These are phyloP conservation scores for Centaurea solstitialis DNA, from an alignment of 129 eudicot species.

Conservation along the genomic window DNA sequence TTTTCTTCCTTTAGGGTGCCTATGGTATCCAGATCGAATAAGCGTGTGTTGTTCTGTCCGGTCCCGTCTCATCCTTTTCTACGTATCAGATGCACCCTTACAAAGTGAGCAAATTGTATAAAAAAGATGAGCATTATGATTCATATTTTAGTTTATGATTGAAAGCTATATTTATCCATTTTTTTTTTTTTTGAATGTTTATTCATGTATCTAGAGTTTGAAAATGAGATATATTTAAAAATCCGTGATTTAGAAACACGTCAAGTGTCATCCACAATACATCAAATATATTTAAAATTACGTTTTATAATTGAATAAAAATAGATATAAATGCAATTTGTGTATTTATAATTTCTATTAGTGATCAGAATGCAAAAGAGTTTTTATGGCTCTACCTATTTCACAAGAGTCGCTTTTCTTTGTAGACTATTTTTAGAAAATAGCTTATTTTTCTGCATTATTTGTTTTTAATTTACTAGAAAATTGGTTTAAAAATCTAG, in stretches of 20 bases:
- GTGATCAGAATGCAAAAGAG: neutral
- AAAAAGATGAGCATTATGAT: neutral
- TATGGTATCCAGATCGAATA: too few relatives aligned
- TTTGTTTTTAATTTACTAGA: too few relatives aligned
- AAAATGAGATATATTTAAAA: too few relatives aligned
- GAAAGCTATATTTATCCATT: neutral
- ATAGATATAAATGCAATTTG: neutral
- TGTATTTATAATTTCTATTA: neutral
- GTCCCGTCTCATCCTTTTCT: too few relatives aligned
- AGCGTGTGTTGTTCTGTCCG: too few relatives aligned
- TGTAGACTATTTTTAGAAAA: neutral
- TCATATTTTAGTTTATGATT: too few relatives aligned
- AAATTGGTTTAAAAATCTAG: too few relatives aligned
- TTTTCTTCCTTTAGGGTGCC: too few relatives aligned
- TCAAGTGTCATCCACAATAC: neutral
- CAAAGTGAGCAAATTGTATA: neutral
- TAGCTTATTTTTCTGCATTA: neutral
- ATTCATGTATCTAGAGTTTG: neutral
- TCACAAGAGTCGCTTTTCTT: neutral
- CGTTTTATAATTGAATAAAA: neutral
- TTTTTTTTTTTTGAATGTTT: too few relatives aligned
- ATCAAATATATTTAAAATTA: neutral
- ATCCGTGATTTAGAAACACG: neutral
- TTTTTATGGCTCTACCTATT: neutral
- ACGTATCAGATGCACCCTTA: too few relatives aligned